phyloP scores from a whole-genome alignment of 768 basidiomycete genomes.

The Boletus pseudopeckii region DNA sequence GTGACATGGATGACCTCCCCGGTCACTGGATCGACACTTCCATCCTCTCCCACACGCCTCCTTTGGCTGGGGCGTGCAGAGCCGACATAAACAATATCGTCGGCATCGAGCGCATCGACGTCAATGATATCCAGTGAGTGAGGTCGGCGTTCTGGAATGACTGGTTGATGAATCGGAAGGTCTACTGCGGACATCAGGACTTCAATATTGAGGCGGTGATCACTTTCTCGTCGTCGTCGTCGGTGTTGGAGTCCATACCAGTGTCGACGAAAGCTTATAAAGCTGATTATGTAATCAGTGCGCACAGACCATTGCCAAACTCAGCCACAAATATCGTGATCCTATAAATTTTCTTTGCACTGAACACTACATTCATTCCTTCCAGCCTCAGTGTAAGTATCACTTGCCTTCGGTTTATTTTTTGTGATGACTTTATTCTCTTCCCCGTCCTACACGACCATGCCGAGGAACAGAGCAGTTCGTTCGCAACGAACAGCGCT shows the following conservation, averaged over 20 bases:
- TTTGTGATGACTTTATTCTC: constrained; percentile 75
- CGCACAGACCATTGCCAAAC: constrained; percentile 34
- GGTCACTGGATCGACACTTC: constrained; percentile 14
- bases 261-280: constrained; percentile 8
- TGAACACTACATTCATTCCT: neutral
- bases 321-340: constrained; percentile 24
- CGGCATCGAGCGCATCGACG: constrained; percentile 40
- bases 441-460: constrained; percentile 91
- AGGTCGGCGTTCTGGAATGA: constrained; percentile 11
- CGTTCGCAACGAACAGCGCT: constrained; percentile 74
- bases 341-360: constrained; percentile 30
- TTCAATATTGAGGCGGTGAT: neutral
- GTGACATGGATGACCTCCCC: constrained; percentile 33
- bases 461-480: constrained; percentile 79
- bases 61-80: constrained; percentile 25
- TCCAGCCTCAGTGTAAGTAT: constrained; percentile 14
- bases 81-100: constrained; percentile 28
- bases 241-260: constrained; percentile 12
- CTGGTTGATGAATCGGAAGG: constrained; percentile 1
- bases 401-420: neutral
- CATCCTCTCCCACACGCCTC: constrained; percentile 24
- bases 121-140: constrained; percentile 39
- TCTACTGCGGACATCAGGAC: constrained; percentile 22
- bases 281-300: constrained; percentile 22
- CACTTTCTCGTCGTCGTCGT: constrained; percentile 13